Evolutionary conservation across 805 yeast species (phyloP), one percentile per base, ranked within the genome.

Genomic region (Wickerhamomyces kurtzmanii): DNA sequence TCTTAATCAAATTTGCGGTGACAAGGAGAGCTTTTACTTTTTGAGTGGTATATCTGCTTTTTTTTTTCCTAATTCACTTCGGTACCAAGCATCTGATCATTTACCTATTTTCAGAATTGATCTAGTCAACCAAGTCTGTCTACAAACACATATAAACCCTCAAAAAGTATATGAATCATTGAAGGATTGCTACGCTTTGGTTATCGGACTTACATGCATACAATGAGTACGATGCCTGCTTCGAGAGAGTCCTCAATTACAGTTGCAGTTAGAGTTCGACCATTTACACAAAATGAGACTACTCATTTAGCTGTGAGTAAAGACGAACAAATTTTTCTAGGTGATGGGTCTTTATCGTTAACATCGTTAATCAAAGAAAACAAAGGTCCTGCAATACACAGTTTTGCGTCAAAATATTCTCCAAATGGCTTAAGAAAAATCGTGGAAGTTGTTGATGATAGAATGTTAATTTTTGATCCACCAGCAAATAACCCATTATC

Each of bases 401-500:
- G 47, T 20, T 43, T 5, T 7, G 8, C 11, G 1, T 39, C 31
- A 22, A 29, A 20, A 12, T 42, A 36, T 22, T 39, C 48, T 8
- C 76, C 72, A 5, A 49, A 55, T 23, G 78, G 82, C 0, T 58
- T 83, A 15, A 59, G 91, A 31, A 78, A 76, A 40, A 68, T 84
- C 18, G 67, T 86, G 15, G 73, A 78, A 33, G 86, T 82, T 16
- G 87, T 82, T 3, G 94, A 84, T 55, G 91, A 82, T 40, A 61
- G 73, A 34, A 83, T 84, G 93, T 61, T 85, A 31, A 72, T 85
- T 7, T 85, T 85, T 49, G 95, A 85, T 53, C 96, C 95, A 0
- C 73, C 81, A 3, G 83, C 76, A 26, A 62, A 70, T 12, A 79
- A 73, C 38, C 86, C 89, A 1, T 37, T 59, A 28, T 42, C 53